A percentile compares a stretch with the other conserved stretches of the same genome.
Conservation (phyloP, 352 stramenopile genomes). For the Pythium plurisporium region DNA sequence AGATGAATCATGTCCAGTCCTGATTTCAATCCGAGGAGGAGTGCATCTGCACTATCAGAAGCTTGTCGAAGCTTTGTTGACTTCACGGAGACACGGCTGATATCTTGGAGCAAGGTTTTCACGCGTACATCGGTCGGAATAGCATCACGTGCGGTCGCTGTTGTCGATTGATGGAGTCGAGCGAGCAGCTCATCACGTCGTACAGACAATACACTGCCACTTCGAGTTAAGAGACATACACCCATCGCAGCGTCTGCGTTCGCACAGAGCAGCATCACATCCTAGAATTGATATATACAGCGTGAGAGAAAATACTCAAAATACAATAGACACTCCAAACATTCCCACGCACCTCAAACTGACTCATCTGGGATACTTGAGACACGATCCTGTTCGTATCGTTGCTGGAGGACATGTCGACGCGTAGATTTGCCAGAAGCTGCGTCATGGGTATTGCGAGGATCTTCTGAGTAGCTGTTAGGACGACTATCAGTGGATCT, state of each 20-base stretch:
- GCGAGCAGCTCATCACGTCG: neutral
- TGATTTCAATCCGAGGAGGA: slow-evolving; percentile 39
- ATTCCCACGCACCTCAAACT: slow-evolving; percentile 1
- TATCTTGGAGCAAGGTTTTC: slow-evolving; percentile 15
- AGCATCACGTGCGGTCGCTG: too few relatives aligned
- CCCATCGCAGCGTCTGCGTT: neutral
- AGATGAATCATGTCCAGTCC: slow-evolving; percentile 37
- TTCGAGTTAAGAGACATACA: slow-evolving; percentile 2
- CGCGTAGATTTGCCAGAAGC: neutral
- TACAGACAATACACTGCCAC: slow-evolving; percentile 1
- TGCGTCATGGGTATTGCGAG: neutral
- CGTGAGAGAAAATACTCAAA: neutral
- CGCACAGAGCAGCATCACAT: neutral
- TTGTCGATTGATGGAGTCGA: neutral
- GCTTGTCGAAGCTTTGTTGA: slow-evolving; percentile 5
- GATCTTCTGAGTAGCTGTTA: neutral
- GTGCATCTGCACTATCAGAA: slow-evolving; percentile 34
- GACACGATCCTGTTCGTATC: neutral
- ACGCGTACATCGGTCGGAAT: slow-evolving; percentile 5
- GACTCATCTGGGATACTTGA: neutral
- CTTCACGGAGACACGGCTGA: slow-evolving; percentile 2
- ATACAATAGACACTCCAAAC: neutral
- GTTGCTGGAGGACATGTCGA: neutral
- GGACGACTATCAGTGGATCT: neutral
- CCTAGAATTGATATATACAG: neutral